Evolutionary conservation across 176 grass and related monocot species (phyloP).

Genomic region (Zea luxurians): DNA sequence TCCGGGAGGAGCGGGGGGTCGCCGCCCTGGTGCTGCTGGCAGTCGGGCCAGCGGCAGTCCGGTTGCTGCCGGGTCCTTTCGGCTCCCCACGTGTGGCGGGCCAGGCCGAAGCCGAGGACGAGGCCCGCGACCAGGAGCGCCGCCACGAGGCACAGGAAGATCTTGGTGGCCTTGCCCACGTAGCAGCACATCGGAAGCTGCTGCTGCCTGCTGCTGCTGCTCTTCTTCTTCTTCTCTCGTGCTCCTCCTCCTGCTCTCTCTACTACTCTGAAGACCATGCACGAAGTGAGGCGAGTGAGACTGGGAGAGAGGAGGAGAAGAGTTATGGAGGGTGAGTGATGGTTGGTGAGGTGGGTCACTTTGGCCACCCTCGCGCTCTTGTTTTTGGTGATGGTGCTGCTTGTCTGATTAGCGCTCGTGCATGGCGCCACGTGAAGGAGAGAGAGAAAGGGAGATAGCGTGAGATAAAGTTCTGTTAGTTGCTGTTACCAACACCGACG

Average conservation of each 20-base stretch:
- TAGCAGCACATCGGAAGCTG: conserved; percentile 59
- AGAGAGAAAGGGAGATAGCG: conserved; percentile 25
- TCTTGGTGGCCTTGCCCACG: conserved; percentile 92
- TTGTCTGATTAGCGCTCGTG: conserved; percentile 52
- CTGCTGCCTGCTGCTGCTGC: background rate
- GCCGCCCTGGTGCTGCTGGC: conserved; percentile 40
- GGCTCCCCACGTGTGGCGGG: conserved; percentile 46
- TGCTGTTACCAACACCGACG: background rate
- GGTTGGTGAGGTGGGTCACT: background rate
- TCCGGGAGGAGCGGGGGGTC: conserved; percentile 65
- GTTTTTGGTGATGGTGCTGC: conserved; percentile 46
- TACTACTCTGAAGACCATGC: background rate
- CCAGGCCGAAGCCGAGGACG: conserved; percentile 65
- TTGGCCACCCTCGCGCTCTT: conserved; percentile 38
- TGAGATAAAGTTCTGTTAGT: background rate
- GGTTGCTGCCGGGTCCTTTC: conserved; percentile 45
- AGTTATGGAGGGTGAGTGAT: conserved; percentile 13
- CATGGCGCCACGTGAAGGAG: conserved; percentile 67
- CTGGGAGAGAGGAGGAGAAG: background rate
- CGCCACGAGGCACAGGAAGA: conserved; percentile 69
- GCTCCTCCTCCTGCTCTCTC: background rate
- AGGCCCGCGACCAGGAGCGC: conserved; percentile 57
- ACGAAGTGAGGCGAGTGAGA: background rate
- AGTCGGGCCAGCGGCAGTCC: conserved; percentile 49
- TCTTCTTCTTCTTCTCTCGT: background rate